Percentiles rank a stretch among this genome's conserved stretches.
phyloP scores from a whole-genome alignment of 2,329 filamentous ascomycete genomes.

The Penicillium palitans region DNA sequence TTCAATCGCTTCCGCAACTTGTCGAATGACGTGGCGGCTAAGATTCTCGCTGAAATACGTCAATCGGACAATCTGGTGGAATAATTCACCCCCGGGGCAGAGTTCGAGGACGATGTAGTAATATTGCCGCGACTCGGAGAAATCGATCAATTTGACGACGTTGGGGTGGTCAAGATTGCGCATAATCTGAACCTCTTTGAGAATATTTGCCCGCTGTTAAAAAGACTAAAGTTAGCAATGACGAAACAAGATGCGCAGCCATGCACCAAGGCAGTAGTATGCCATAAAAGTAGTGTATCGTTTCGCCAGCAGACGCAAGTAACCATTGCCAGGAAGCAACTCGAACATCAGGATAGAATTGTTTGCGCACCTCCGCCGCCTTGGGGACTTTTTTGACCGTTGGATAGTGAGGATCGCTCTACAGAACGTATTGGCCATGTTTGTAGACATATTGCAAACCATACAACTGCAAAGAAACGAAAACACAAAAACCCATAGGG shows the following conservation, averaged over 20 bases:
- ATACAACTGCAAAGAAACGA: constrained; percentile 21
- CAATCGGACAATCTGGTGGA: constrained; percentile 96
- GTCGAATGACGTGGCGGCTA: constrained; percentile 88
- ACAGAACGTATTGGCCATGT: constrained; percentile 56
- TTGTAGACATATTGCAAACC: constrained; percentile 29
- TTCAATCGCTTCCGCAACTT: constrained; percentile 90
- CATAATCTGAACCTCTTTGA: constrained; percentile 99
- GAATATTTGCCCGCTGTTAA: constrained; percentile 83
- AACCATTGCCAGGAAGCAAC: constrained; percentile 12
- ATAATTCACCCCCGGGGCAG: constrained; percentile 91
- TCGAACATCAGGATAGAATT: constrained; percentile 34
- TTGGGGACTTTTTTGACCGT: constrained; percentile 94
- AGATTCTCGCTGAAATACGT: constrained; percentile 98
- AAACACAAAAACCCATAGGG: constrained; percentile 27
- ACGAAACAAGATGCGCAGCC: constrained; percentile 6
- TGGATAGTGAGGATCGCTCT: constrained; percentile 91
- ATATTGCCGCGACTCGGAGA: constrained; percentile 89
- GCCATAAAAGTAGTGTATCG: not conserved
- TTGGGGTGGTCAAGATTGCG: constrained; percentile 94
- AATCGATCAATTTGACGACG: constrained; percentile 89
- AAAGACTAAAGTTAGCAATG: constrained; percentile 29
- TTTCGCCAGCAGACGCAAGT: not conserved
- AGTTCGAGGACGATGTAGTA: constrained; percentile 97
- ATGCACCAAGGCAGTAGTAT: constrained; percentile 17
- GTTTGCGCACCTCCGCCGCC: constrained; percentile 86